Evolutionary conservation across 495 filamentous ascomycete genomes (phyloP), one percentile per base, ranked within the genome.

Genomic region (Penicillium nucicola): DNA sequence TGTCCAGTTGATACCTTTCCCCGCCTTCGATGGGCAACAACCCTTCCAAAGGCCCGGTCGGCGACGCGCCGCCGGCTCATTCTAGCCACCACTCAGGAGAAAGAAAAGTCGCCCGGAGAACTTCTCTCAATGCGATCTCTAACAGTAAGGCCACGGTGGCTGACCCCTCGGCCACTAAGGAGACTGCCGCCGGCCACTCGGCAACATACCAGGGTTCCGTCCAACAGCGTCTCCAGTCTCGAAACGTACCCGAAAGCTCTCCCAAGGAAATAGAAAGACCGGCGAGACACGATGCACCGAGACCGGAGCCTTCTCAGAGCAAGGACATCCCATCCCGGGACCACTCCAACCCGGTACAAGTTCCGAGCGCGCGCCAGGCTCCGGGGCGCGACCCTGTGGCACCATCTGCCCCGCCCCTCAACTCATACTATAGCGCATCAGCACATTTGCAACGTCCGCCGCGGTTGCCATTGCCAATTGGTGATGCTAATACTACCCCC

Each of bases 401-500:
- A 45, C 66, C 75, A 18, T 75, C 77, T n/a, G 72, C 61, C 32
- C 75, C 75, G 35, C 71, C 76, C 38, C 58, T 60, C 49, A 75
- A 75, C 58, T 70, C 71, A 20, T 76, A 79, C 53, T 81, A 79
- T 57, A 72, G 65, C 38, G 71, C 77, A 23, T 72, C 70, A 18
- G 67, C 72, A 15, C 77, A 84, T 56, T 77, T 87, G 54, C 83
- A 80, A 48, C 83, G 88, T 15, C 91, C 92, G 35, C 92, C 92
- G 33, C 86, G 92, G 37, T 75, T 97, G 57, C 92, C 92, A 37
- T 79, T 97, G 46, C 90, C 92, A 22, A 95, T 97, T 56, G 91
- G 89, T 58, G 86, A 95, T 75, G 89, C 93, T 58, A 77, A 85
- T 13, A 84, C 89, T 56, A 88, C 84, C 1, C 91, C 91, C 5